Evolutionary conservation across 2,329 filamentous ascomycete species (phyloP), one percentile per base, ranked within the genome.

Genomic region (Proliferodiscus dingleyae): DNA sequence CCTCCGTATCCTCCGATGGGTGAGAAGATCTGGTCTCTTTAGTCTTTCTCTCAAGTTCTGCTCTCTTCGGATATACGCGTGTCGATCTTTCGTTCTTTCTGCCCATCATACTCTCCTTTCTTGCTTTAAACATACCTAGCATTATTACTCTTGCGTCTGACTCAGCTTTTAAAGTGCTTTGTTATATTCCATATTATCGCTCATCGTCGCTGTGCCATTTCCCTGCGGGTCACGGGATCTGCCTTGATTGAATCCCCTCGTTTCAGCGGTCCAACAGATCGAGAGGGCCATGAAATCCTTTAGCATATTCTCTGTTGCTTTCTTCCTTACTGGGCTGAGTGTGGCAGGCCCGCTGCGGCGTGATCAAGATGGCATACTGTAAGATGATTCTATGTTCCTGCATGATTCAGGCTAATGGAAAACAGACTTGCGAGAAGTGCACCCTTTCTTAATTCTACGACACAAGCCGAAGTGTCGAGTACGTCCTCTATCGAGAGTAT

Each of bases 331-430:
- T 19, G 44, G 34, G 18, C 38, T 55, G 16, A 50, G 26, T 34
- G 47, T 48, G 42, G 56, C 56, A 32, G 56, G 56, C 19, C 56
- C 55, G 41, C 30, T 59, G 21, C 45, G 51, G 21, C 50, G 50
- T 16, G 49, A 48, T 39, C 36, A 23, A 19, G 26, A 39, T 43
- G 33, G 36, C 30, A 52, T 30, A 38, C 26, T 47, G 56, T 57
- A 48, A 40, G 56, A n/a, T n/a, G n/a, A n/a, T n/a, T n/a, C n/a
- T n/a, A n/a, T 37, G 9, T n/a, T 29, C 24, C 18, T 37, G 23
- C n/a, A n/a, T n/a, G n/a, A n/a, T n/a, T n/a, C n/a, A n/a, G 36
- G 44, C 46, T 42, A 23, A 45, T 37, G 36, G 23, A n/a, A 28
- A 36, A 10, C 22, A 41, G 39, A 7, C 19, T 41, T 22, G 26